These are phyloP conservation scores for Calonectria crousiana DNA, from an alignment of 2,329 filamentous ascomycete species.

Conservation along the genomic window DNA sequence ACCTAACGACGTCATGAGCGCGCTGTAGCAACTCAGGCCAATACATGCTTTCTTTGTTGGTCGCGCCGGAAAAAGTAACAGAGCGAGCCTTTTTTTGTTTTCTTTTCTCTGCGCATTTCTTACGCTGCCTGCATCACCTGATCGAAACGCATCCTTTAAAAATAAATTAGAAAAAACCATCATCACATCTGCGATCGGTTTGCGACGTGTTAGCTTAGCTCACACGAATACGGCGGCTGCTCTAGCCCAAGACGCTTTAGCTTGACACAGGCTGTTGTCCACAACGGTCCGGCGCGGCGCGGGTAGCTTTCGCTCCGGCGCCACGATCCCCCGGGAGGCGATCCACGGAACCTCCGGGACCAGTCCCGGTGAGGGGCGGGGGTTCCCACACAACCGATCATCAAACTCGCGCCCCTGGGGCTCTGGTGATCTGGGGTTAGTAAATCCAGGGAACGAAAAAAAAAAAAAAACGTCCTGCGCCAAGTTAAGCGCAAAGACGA, in stretches of 20 bases:
- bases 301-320: neutral
- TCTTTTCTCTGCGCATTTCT: too few species aligned
- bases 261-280: neutral
- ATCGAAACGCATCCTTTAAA: too few species aligned
- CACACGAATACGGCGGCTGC: neutral
- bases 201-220: too few species aligned
- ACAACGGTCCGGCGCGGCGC: neutral
- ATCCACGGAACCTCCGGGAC: neutral
- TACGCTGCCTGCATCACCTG: too few species aligned
- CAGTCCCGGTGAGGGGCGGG: neutral
- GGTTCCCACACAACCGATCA: neutral
- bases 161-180: too few species aligned
- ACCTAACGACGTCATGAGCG: too few species aligned
- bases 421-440: neutral
- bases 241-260: neutral
- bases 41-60: too few species aligned
- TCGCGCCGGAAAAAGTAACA: too few species aligned
- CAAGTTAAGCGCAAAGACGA: neutral
- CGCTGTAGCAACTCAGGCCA: too few species aligned
- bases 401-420: neutral
- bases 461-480: too few species aligned
- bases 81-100: too few species aligned
- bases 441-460: neutral
- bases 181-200: too few species aligned
- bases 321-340: neutral